Conservation (phyloP, 2,329 filamentous ascomycete genomes). For the Diaporthe helianthi region DNA sequence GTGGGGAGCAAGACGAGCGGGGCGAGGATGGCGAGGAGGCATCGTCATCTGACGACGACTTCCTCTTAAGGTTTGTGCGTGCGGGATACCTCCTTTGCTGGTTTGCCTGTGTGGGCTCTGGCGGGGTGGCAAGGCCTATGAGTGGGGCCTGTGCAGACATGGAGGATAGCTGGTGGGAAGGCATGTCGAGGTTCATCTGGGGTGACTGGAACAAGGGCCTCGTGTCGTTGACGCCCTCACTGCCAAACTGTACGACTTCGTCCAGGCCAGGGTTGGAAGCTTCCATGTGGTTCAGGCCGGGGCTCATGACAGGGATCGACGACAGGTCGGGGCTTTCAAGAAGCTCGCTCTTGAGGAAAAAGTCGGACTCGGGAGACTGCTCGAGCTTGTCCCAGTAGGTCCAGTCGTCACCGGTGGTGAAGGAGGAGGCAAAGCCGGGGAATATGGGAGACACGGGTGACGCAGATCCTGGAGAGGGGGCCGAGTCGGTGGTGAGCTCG, state of each 20-base stretch:
- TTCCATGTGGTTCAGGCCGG: constrained; percentile 46
- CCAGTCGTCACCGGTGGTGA: constrained; percentile 42
- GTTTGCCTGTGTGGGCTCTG: constrained; percentile 3
- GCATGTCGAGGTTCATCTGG: constrained; percentile 34
- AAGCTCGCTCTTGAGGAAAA: constrained; percentile 44
- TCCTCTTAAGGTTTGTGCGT: constrained; percentile 44
- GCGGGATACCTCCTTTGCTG: constrained; percentile 33
- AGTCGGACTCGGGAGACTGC: constrained; percentile 41
- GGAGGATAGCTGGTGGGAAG: constrained; percentile 21
- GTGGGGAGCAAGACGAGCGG: constrained; percentile 36
- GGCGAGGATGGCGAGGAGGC: constrained; percentile 36
- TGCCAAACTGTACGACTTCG: constrained; percentile 38
- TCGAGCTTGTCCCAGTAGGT: constrained; percentile 43
- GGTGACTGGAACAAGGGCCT: constrained; percentile 40
- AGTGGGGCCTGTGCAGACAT: constrained; percentile 17
- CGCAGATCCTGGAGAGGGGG: constrained; percentile 43
- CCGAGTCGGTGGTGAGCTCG: constrained; percentile 47
- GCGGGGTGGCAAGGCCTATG: constrained; percentile 16
- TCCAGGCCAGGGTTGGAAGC: constrained; percentile 38
- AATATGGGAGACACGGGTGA: constrained; percentile 44
- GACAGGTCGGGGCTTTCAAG: constrained; percentile 42
- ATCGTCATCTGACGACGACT: constrained; percentile 38
- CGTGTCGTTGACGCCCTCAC: constrained; percentile 39
- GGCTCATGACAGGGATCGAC: constrained; percentile 42
- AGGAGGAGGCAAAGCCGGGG: constrained; percentile 42